Evolutionary conservation across 495 filamentous ascomycete genomes (phyloP), one percentile per base, ranked within the genome.

Genomic region (Talaromyces adpressus): DNA sequence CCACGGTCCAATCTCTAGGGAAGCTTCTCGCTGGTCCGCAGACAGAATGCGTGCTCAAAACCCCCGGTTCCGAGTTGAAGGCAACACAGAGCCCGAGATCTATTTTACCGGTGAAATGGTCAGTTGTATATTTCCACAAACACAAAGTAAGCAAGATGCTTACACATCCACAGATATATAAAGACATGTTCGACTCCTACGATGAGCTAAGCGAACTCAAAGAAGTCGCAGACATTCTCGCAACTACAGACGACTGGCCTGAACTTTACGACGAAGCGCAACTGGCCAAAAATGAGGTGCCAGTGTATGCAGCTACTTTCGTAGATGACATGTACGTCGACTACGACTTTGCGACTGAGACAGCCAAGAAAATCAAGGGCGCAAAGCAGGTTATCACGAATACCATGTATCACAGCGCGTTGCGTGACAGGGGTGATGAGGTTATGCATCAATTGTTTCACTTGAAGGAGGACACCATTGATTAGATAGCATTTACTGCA

Each of bases 311-410:
- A 6, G 90, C 90, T 0, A 87, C 82, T n/a, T 98, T 87, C 63
- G 69, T 91, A 1, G 90, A 97, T 62, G 93, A 98, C 72, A 97
- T 98, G 92, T 97, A 96, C 67, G 93, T 98, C 32, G 87, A 93
- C 65, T 90, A 82, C 65, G 87, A 87, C 25, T 72, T 91, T 9
- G 84, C 89, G 0, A 76, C 84, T 62, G 87, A 86, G 65, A 94
- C 93, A 27, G 92, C 90, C 12, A 72, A 76, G 30, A 85, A 85
- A 75, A 90, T 98, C 70, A 86, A 84, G 70, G 87, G 87, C 0
- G 88, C 84, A 67, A 91, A 92, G 76, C 87, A 87, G 51, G 91
- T 87, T 65, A 84, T 94, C 68, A 96, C 92, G 63, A 97, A 96
- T 70, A 77, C 79, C 18, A 82, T 96, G 81, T 92, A 93, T 66